phyloP scores from a whole-genome alignment of 345 rosid species.

The Stellera chamaejasme region DNA sequence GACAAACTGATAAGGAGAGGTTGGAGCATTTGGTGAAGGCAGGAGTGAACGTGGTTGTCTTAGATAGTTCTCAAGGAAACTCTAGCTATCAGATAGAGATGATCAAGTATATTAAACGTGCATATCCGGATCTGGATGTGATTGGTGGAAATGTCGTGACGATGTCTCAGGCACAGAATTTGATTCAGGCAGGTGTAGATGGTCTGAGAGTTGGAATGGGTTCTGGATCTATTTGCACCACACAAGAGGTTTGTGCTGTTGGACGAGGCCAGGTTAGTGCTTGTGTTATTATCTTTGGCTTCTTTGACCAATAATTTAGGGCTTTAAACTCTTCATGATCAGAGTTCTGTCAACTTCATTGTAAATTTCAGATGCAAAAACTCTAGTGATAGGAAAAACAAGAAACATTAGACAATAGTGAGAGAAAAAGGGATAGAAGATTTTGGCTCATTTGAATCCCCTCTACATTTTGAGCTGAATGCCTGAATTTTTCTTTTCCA shows the following conservation, averaged over 20 bases:
- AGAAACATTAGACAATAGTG: background rate
- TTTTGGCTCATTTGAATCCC: background rate
- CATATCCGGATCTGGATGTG: conserved; percentile 72
- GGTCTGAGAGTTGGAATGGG: conserved; percentile 94
- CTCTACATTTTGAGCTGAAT: background rate
- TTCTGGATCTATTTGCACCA: conserved; percentile 93
- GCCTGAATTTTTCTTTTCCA: background rate
- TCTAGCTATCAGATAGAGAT: conserved; percentile 81
- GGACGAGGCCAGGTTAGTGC: conserved; percentile 86
- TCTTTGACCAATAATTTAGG: background rate
- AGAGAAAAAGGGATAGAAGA: background rate
- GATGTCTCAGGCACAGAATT: conserved; percentile 69
- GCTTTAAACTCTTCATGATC: too few relatives aligned
- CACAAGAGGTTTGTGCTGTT: conserved; percentile 95
- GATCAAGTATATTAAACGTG: conserved; percentile 62
- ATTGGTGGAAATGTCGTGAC: conserved; percentile 95
- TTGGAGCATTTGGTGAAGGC: conserved; percentile 66
- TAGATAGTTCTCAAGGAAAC: conserved; percentile 95
- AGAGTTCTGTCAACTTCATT: too few relatives aligned
- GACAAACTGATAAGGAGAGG: conserved; percentile 78
- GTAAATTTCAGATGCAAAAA: too few relatives aligned
- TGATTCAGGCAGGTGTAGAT: conserved; percentile 79
- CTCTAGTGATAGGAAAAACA: too few relatives aligned
- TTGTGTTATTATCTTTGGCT: background rate
- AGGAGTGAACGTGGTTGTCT: conserved; percentile 57